Conservation (phyloP, 257 asterid genomes). For the Pogostemon cablin region DNA sequence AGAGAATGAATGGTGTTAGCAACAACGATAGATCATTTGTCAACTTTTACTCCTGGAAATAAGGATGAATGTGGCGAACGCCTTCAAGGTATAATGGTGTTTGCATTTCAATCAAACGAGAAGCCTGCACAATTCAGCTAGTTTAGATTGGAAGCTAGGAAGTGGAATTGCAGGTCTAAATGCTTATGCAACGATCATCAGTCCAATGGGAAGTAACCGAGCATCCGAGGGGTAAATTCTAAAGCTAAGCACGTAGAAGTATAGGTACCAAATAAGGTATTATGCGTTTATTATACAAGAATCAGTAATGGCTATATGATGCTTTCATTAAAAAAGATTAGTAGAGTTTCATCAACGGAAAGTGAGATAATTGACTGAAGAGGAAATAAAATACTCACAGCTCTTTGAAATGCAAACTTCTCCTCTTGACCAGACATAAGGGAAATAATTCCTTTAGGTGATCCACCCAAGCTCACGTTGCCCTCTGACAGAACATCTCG, state of each 20-base stretch:
- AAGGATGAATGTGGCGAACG: conserved; percentile 68
- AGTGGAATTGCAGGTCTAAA: too few relatives aligned
- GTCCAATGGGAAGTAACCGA: neutral
- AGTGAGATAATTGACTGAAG: neutral
- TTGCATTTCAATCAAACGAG: conserved; percentile 95
- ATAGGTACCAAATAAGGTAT: too few relatives aligned
- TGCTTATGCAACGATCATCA: neutral
- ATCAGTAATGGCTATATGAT: too few relatives aligned
- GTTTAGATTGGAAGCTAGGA: neutral
- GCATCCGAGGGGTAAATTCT: neutral
- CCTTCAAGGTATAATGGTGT: conserved; percentile 73
- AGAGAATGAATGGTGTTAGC: conserved; percentile 29
- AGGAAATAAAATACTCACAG: conserved; percentile 59
- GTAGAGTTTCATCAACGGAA: neutral
- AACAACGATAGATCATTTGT: conserved; percentile 28
- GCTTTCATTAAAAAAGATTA: too few relatives aligned
- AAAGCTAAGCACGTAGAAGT: too few relatives aligned
- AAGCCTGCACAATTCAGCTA: conserved; percentile 55
- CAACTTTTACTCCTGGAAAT: conserved; percentile 48
- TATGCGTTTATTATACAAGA: too few relatives aligned
- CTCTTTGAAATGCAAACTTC: conserved; percentile 92
- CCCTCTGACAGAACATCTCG: conserved; percentile 89
- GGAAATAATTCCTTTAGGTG: conserved; percentile 72
- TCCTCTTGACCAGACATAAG: conserved; percentile 90
- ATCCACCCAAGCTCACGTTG: conserved; percentile 67